A percentile compares a stretch with the other conserved stretches of the same genome.
Evolutionary conservation across 2,329 filamentous ascomycete species (phyloP).

Genomic region (Cyanodermella asteris): DNA sequence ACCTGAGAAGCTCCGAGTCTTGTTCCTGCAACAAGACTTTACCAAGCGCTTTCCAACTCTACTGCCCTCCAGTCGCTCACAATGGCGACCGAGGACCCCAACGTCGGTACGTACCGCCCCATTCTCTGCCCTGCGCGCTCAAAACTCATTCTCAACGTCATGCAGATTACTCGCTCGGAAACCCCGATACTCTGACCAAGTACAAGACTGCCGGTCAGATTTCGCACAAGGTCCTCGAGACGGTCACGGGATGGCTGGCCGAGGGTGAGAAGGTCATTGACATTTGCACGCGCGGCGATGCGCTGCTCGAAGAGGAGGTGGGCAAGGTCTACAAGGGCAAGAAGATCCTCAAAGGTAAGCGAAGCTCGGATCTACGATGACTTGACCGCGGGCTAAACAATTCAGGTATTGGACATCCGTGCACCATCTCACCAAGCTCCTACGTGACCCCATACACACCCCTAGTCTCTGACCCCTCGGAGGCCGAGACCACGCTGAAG

Average conservation of each 20-base stretch:
- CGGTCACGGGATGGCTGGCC: constrained; percentile 50
- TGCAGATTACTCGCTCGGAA: constrained; percentile 77
- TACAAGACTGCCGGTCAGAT: constrained; percentile 95
- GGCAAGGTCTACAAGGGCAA: constrained; percentile 96
- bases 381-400: neutral
- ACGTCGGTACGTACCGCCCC: constrained; percentile 1
- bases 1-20: too few species aligned
- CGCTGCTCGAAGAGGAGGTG: constrained; percentile 81
- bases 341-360: constrained; percentile 74
- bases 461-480: constrained; percentile 62
- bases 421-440: constrained; percentile 79
- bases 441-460: constrained; percentile 96
- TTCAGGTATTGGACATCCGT: constrained; percentile 72
- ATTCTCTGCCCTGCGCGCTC: neutral
- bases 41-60: too few species aligned
- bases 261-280: constrained; percentile 83
- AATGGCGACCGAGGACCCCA: constrained; percentile 1
- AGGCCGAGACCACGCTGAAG: constrained; percentile 62
- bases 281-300: constrained; percentile 88
- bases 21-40: too few species aligned
- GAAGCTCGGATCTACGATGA: neutral
- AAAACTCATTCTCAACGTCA: neutral
- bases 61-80: too few species aligned
- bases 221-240: constrained; percentile 83
- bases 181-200: constrained; percentile 91